Evolutionary conservation across 768 basidiomycete species (phyloP).

Genomic region (Leccinum imitatum): DNA sequence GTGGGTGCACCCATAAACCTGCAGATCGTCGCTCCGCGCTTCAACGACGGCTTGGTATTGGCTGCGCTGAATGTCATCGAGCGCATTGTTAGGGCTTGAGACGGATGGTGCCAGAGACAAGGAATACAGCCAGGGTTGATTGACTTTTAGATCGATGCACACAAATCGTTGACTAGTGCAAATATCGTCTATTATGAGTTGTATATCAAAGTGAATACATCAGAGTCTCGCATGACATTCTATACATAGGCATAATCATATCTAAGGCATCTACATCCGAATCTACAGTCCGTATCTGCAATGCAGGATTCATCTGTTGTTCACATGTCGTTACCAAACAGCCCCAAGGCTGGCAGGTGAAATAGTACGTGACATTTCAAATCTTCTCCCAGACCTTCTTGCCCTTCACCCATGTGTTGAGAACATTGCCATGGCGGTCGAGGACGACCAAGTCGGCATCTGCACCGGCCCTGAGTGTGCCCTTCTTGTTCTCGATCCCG

Average conservation of each 20-base stretch:
- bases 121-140: not conserved
- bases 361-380: constrained; percentile 10
- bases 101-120: not conserved
- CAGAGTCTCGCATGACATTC: not conserved
- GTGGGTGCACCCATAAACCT: constrained; percentile 20
- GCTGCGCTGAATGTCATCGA: constrained; percentile 27
- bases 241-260: not conserved
- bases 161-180: not conserved
- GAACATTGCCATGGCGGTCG: constrained; percentile 61
- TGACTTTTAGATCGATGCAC: not conserved
- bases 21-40: constrained; percentile 26
- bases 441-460: constrained; percentile 85
- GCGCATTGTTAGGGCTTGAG: constrained; percentile 22
- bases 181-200: not conserved
- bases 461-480: constrained; percentile 76
- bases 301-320: not conserved
- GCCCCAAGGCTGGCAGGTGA: not conserved
- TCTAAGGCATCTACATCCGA: not conserved
- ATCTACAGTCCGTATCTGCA: not conserved
- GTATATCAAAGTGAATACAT: not conserved
- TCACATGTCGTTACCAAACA: not conserved
- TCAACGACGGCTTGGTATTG: constrained; percentile 29
- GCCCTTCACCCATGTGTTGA: constrained; percentile 77
- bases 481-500: constrained; percentile 76
- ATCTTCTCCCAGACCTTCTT: constrained; percentile 62